Evolutionary conservation across 2,329 filamentous ascomycete genomes (phyloP).

Genomic region (Hawksworthiomyces lignivorus): DNA sequence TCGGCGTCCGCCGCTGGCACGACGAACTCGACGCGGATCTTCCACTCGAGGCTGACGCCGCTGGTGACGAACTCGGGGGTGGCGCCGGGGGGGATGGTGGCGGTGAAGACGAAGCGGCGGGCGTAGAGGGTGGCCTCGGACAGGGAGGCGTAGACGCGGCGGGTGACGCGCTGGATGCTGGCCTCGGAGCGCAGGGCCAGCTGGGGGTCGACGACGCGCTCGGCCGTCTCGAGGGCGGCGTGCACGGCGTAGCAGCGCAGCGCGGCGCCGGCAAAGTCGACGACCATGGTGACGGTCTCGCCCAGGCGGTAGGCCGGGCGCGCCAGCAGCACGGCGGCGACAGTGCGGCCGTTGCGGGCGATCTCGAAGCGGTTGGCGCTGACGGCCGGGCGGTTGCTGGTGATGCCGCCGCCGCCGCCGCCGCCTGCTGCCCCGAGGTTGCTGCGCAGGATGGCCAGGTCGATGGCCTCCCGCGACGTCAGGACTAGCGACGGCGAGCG

Average conservation of each 20-base stretch:
- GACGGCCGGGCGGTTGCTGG: slow-evolving; percentile 32
- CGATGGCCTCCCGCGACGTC: slow-evolving; percentile 76
- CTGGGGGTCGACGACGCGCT: slow-evolving; percentile 72
- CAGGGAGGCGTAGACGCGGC: slow-evolving; percentile 68
- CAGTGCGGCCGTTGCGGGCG: slow-evolving; percentile 80
- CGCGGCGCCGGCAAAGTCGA: slow-evolving; percentile 73
- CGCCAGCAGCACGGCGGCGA: slow-evolving; percentile 82
- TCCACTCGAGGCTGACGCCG: slow-evolving; percentile 82
- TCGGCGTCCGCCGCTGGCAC: slow-evolving; percentile 44
- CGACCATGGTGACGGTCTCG: slow-evolving; percentile 72
- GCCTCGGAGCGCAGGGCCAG: slow-evolving; percentile 79
- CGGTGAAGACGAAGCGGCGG: slow-evolving; percentile 68
- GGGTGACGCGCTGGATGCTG: slow-evolving; percentile 79
- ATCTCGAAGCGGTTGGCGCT: slow-evolving; percentile 95
- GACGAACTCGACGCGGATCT: slow-evolving; percentile 84
- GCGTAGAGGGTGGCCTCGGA: slow-evolving; percentile 81
- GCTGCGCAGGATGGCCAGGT: slow-evolving; percentile 81
- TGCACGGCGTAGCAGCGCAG: slow-evolving; percentile 82
- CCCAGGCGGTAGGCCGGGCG: slow-evolving; percentile 84
- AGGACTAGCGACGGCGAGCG: slow-evolving; percentile 42
- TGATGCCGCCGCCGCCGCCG: slow-evolving; percentile 2
- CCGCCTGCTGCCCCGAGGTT: slow-evolving; percentile 47
- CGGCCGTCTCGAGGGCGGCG: slow-evolving; percentile 75
- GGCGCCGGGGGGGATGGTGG: slow-evolving; percentile 72
- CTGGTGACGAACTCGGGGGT: slow-evolving; percentile 91